phyloP scores from a whole-genome alignment of 73 alveolate species.

The Paramecium caudatum region DNA sequence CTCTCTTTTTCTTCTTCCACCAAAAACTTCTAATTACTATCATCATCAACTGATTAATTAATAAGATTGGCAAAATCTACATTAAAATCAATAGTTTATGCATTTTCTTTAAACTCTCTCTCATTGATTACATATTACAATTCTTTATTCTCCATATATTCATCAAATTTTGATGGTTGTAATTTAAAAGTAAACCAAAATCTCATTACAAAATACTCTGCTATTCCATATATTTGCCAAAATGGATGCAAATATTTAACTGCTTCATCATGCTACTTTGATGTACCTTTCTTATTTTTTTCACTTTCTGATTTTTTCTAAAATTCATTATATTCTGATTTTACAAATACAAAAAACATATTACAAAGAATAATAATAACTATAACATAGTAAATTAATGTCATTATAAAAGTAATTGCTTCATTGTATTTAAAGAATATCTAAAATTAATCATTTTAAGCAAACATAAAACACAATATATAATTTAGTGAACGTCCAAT shows the following conservation, averaged over 20 bases:
- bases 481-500: not conserved
- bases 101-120: slow-evolving; percentile 62
- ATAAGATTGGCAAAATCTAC: slow-evolving; percentile 53
- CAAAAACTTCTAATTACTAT: not conserved
- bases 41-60: slow-evolving; percentile 26
- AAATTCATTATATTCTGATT: slow-evolving; percentile 46
- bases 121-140: not conserved
- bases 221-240: slow-evolving; percentile 37
- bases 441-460: slow-evolving; percentile 24
- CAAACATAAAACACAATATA: slow-evolving; percentile 44
- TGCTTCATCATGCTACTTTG: slow-evolving; percentile 12
- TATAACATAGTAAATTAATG: slow-evolving; percentile 1
- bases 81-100: slow-evolving; percentile 37
- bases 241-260: slow-evolving; percentile 58
- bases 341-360: slow-evolving; percentile 61
- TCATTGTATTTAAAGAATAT: slow-evolving; percentile 1
- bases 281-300: not conserved
- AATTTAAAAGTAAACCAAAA: slow-evolving; percentile 53
- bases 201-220: slow-evolving; percentile 29
- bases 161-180: slow-evolving; percentile 14
- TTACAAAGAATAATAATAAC: slow-evolving; percentile 29
- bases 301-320: not conserved
- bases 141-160: slow-evolving; percentile 45
- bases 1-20: slow-evolving; percentile 59
- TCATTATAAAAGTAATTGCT: slow-evolving; percentile 8